Conservation (phyloP, 1,139 yeast species). For the Meyerozyma smithsonii region DNA sequence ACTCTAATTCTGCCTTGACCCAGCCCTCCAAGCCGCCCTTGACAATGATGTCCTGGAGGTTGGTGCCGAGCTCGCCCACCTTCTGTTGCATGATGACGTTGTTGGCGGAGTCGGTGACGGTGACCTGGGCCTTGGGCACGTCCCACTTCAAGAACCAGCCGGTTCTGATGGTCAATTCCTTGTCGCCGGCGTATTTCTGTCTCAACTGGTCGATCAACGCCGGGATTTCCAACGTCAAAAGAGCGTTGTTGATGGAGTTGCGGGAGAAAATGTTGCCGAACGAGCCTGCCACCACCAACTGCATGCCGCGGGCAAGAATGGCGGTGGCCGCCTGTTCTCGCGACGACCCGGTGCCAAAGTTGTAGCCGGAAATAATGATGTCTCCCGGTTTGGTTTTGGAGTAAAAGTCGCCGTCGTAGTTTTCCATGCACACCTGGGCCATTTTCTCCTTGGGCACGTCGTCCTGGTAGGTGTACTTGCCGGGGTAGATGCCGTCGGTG, state of each 20-base stretch:
- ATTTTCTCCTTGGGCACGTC: slow-evolving; percentile 89
- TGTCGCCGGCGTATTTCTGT: slow-evolving; percentile 50
- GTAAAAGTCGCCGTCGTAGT: slow-evolving; percentile 86
- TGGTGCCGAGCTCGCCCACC: slow-evolving; percentile 94
- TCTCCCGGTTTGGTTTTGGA: slow-evolving; percentile 80
- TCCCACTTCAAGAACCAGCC: slow-evolving; percentile 95
- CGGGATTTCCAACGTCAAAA: slow-evolving; percentile 90
- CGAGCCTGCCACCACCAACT: slow-evolving; percentile 91
- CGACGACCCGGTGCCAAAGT: slow-evolving; percentile 98
- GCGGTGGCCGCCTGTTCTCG: slow-evolving; percentile 99
- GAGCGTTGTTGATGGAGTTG: slow-evolving; percentile 92
- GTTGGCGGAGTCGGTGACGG: slow-evolving; percentile 63
- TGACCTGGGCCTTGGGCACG: slow-evolving; percentile 76
- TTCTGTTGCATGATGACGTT: slow-evolving; percentile 73
- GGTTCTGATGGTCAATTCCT: slow-evolving; percentile 85
- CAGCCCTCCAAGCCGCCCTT: slow-evolving; percentile 98
- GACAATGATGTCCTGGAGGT: slow-evolving; percentile 92
- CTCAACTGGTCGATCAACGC: slow-evolving; percentile 73
- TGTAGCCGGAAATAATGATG: slow-evolving; percentile 85
- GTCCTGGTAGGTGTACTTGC: slow-evolving; percentile 97
- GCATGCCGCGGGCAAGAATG: slow-evolving; percentile 88
- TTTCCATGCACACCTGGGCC: slow-evolving; percentile 99
- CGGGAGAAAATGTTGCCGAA: slow-evolving; percentile 95
- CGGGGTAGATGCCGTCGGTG: slow-evolving; percentile 98
- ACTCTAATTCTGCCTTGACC: slow-evolving; percentile 74